Conservation (phyloP, 805 yeast genomes). For the Candida corydali region DNA sequence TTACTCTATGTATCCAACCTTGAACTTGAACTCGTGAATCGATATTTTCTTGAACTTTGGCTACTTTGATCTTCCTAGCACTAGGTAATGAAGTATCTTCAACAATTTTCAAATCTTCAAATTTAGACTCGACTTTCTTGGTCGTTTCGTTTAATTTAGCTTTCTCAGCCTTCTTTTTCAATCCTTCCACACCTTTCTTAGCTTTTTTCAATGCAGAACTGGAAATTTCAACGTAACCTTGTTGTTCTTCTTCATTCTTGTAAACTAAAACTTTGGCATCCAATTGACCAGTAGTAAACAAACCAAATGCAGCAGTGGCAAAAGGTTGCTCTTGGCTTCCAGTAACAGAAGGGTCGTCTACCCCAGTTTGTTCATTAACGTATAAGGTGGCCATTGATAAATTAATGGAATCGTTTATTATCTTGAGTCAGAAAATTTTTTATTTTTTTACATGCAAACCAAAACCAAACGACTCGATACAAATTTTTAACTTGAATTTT, state of each 20-base stretch:
- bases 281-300: conserved; percentile 38
- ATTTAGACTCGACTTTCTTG: conserved; percentile 63
- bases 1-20: conserved; percentile 96
- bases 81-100: conserved; percentile 72
- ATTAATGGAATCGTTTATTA: too few species aligned
- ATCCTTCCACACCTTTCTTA: conserved; percentile 89
- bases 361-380: conserved; percentile 72
- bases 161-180: conserved; percentile 77
- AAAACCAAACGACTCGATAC: neutral
- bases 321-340: conserved; percentile 74
- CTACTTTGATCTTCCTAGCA: conserved; percentile 67
- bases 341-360: conserved; percentile 49
- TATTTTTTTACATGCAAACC: neutral
- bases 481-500: too few species aligned
- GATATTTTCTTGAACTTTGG: conserved; percentile 47
- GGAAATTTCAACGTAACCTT: conserved; percentile 73
- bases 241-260: conserved; percentile 57
- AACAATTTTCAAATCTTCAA: conserved; percentile 67
- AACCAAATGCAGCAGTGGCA: conserved; percentile 81
- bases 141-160: conserved; percentile 53
- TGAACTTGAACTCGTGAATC: conserved; percentile 72
- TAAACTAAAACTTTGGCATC: conserved; percentile 57
- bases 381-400: conserved; percentile 52
- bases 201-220: conserved; percentile 95
- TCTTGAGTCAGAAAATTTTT: conserved; percentile 3